Evolutionary conservation across 805 yeast species (phyloP).

Genomic region (Blastobotrys muscicola): DNA sequence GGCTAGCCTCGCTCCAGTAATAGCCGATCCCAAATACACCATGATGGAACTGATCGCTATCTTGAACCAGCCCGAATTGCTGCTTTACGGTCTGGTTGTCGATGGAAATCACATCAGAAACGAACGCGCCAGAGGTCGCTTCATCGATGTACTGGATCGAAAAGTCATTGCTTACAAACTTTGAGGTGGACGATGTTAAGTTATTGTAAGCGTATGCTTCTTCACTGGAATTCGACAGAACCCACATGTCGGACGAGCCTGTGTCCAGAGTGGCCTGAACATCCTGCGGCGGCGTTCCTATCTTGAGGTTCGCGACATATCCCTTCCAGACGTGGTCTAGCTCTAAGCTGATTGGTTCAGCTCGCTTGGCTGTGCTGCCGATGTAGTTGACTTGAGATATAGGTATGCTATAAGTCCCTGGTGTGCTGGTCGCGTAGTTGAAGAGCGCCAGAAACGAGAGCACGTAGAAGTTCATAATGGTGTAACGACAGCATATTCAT

Average conservation of each 20-base stretch:
- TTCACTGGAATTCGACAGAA: conserved; percentile 8
- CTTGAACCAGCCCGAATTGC: conserved; percentile 44
- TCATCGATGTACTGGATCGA: conserved; percentile 91
- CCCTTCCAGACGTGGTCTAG: too few relatives aligned
- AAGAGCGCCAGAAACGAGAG: too few relatives aligned
- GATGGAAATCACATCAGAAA: conserved; percentile 57
- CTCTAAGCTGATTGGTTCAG: too few relatives aligned
- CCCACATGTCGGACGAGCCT: conserved; percentile 63
- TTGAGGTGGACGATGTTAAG: conserved; percentile 51
- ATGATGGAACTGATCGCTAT: conserved; percentile 4
- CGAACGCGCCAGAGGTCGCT: conserved; percentile 73
- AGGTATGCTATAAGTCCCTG: too few relatives aligned
- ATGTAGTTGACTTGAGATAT: too few relatives aligned
- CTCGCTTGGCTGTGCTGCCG: not conserved
- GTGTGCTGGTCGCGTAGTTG: too few relatives aligned
- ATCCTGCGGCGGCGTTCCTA: conserved; percentile 47
- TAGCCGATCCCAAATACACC: conserved; percentile 30
- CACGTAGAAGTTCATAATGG: too few relatives aligned
- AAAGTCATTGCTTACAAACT: conserved; percentile 74
- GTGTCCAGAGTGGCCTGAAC: conserved; percentile 54
- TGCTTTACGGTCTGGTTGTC: conserved; percentile 63
- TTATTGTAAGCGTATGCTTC: conserved; percentile 7
- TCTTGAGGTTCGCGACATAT: conserved; percentile 11
- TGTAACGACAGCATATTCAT: too few relatives aligned
- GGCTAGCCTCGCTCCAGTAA: conserved; percentile 23